These are phyloP conservation scores for Stephanocyclus meneghinianus DNA, from an alignment of 352 stramenopile genomes.

Conservation along the genomic window DNA sequence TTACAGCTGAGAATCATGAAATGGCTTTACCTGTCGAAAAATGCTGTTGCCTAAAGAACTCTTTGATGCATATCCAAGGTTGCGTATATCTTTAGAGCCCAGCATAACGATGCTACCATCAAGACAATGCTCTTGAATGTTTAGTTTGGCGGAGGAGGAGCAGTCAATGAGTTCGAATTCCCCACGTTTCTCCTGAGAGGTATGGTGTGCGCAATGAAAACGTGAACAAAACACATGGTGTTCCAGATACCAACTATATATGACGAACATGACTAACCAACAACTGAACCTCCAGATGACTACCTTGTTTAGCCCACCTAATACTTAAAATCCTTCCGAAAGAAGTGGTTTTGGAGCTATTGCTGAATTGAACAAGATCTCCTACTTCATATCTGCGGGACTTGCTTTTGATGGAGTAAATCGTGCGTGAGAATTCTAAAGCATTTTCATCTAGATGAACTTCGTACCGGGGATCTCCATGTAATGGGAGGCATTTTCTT, in stretches of 20 bases:
- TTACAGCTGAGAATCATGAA: constrained; percentile 37
- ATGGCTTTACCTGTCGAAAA: constrained; percentile 38
- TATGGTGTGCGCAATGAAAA: background rate
- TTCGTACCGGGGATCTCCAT: constrained; percentile 32
- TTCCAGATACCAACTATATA: constrained; percentile 10
- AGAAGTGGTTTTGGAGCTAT: constrained; percentile 26
- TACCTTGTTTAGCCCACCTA: constrained; percentile 24
- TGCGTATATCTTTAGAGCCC: constrained; percentile 33
- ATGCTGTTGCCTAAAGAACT: constrained; percentile 33
- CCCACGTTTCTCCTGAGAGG: constrained; percentile 12
- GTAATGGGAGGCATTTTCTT: constrained; percentile 41
- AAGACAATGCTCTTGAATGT: constrained; percentile 45
- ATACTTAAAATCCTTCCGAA: constrained; percentile 53
- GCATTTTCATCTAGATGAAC: constrained; percentile 36
- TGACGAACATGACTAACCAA: constrained; percentile 36
- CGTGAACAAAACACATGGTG: background rate
- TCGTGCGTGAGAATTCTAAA: constrained; percentile 6
- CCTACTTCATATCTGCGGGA: constrained; percentile 43
- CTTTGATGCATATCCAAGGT: constrained; percentile 37
- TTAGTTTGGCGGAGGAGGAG: constrained; percentile 35
- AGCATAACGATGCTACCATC: constrained; percentile 50
- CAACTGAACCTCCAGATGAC: constrained; percentile 47
- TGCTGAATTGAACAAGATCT: constrained; percentile 53
- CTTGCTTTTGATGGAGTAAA: constrained; percentile 54
- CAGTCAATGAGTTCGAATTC: constrained; percentile 51